A percentile compares a stretch with the other conserved stretches of the same genome.
These are phyloP conservation scores for Scenedesmus sp. DNA, from an alignment of 163 green algal species.

Conservation along the genomic window DNA sequence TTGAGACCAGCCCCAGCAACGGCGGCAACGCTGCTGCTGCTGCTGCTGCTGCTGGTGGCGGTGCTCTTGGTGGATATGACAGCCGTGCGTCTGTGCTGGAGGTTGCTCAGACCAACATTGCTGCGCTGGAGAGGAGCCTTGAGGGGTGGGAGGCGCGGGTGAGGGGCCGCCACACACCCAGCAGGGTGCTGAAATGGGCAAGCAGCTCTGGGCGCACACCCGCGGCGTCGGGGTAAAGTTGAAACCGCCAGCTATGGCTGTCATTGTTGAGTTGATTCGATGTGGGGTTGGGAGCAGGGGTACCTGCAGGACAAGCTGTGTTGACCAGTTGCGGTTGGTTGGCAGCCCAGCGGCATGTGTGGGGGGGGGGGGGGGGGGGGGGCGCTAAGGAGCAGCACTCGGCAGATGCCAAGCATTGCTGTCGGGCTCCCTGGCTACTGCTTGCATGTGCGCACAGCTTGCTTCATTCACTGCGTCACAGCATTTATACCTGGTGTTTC, in stretches of 20 bases:
- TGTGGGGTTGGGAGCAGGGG: not conserved
- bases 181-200: constrained; percentile 58
- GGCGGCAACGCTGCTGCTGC: not conserved
- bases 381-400: not conserved
- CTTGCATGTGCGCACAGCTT: too few species aligned
- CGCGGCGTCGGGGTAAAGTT: not conserved
- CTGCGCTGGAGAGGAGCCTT: constrained; percentile 37
- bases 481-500: too few species aligned
- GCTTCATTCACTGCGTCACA: too few species aligned
- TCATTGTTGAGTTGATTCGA: not conserved
- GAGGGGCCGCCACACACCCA: constrained; percentile 46
- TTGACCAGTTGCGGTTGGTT: not conserved
- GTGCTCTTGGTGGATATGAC: not conserved
- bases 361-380: not conserved
- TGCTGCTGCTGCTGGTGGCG: not conserved
- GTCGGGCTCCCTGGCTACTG: too few species aligned
- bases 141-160: constrained; percentile 51
- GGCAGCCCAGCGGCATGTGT: not conserved
- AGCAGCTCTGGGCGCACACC: not conserved
- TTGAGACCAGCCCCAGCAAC: constrained; percentile 7
- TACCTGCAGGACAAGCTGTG: not conserved
- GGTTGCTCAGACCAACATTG: constrained; percentile 21
- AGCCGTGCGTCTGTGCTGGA: constrained; percentile 31
- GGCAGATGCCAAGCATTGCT: too few species aligned
- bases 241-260: not conserved